Percentiles rank a stretch among this genome's conserved stretches.
Evolutionary conservation across 345 rosid genomes (phyloP).

Genomic region (Kandelia obovata): DNA sequence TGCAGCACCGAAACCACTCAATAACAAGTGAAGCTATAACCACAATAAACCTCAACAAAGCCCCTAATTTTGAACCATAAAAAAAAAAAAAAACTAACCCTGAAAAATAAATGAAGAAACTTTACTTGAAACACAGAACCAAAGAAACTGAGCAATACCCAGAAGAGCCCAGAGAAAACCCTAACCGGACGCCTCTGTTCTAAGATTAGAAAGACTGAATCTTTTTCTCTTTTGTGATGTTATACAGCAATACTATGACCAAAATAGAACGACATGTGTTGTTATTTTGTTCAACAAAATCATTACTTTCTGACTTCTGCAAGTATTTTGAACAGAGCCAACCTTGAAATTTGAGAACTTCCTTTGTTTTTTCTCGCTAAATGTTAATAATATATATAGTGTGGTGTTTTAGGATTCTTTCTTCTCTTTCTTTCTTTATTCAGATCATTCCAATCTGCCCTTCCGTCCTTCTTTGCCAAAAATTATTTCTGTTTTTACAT

Average conservation of each 20-base stretch:
- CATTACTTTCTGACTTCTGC: not conserved
- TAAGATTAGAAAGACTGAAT: conserved; percentile 4
- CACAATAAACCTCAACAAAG: not conserved
- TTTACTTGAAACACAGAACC: not conserved
- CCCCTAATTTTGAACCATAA: not conserved
- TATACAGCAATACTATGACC: not conserved
- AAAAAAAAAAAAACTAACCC: not conserved
- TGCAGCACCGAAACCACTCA: not conserved
- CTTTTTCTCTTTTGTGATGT: not conserved
- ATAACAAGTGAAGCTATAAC: not conserved
- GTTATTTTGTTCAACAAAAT: not conserved
- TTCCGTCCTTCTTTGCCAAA: no score
- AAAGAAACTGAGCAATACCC: conserved; percentile 1
- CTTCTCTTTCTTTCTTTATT: not conserved
- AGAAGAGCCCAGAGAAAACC: conserved; percentile 9
- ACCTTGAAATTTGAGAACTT: conserved; percentile 27
- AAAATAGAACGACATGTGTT: not conserved
- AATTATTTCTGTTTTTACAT: no score
- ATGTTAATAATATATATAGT: not conserved
- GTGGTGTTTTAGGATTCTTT: not conserved
- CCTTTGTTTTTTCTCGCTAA: not conserved
- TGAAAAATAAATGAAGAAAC: not conserved
- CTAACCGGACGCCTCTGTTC: not conserved
- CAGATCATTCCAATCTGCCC: not conserved
- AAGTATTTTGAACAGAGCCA: conserved; percentile 12